Evolutionary conservation across 768 basidiomycete genomes (phyloP).

Genomic region (Termitomyces sp.): DNA sequence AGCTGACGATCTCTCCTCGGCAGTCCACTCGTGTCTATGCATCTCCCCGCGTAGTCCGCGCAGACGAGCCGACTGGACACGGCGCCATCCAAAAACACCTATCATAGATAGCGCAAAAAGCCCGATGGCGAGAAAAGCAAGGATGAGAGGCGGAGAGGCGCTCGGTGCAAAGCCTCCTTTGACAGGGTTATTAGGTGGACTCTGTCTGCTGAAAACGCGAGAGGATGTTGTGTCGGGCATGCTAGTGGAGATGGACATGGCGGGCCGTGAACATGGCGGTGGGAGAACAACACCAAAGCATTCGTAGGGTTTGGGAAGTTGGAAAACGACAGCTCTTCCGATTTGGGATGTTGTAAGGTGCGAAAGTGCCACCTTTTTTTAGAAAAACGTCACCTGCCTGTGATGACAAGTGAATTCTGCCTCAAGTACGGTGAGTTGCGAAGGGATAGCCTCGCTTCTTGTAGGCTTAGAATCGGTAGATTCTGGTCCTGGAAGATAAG

Average conservation of each 20-base stretch:
- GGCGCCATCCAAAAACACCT: constrained; percentile 42
- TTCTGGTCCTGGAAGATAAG: no score
- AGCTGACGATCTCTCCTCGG: not conserved
- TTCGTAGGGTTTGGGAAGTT: not conserved
- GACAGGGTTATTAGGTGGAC: no score
- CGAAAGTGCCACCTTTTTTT: not conserved
- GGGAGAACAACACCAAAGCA: not conserved
- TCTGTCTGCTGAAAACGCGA: not conserved
- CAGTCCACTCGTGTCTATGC: not conserved
- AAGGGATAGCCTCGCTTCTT: no score
- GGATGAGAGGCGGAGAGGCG: constrained; percentile 49
- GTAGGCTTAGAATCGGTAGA: no score
- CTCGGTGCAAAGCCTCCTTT: constrained; percentile 22
- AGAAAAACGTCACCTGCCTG: not conserved
- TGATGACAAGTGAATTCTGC: not conserved
- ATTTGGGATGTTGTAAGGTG: not conserved
- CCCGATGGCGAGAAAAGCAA: constrained; percentile 56
- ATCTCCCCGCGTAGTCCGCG: not conserved
- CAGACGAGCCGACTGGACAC: constrained; percentile 19
- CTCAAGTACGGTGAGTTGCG: no score
- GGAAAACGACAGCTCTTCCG: not conserved
- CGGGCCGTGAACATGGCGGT: constrained; percentile 4
- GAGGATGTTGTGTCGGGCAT: not conserved
- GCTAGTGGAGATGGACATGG: constrained; percentile 1
- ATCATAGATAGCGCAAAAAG: constrained; percentile 46